phyloP scores from a whole-genome alignment of 805 yeast genomes.

The Debaryomyces castellii region DNA sequence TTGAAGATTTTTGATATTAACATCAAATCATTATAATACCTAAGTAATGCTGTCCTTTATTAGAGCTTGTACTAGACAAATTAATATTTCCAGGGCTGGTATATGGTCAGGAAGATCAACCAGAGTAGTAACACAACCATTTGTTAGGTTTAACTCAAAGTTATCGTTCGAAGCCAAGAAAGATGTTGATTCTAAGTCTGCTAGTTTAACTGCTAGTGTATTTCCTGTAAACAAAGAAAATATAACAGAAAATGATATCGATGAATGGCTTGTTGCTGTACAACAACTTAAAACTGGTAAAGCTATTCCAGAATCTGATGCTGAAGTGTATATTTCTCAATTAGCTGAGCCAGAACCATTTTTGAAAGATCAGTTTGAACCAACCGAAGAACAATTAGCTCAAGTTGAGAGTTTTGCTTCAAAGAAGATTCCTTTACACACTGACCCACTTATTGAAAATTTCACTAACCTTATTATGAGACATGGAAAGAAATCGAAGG shows the following conservation, averaged over 20 bases:
- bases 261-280: conserved; percentile 48
- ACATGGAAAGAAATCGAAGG: conserved; percentile 82
- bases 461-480: conserved; percentile 89
- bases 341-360: conserved; percentile 37
- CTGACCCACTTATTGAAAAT: conserved; percentile 72
- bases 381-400: conserved; percentile 62
- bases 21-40: background rate
- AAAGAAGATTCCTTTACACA: conserved; percentile 56
- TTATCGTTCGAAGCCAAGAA: background rate
- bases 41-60: conserved; percentile 5
- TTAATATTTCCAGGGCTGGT: conserved; percentile 4
- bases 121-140: conserved; percentile 3
- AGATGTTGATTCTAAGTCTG: background rate
- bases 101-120: background rate
- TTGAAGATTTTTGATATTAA: background rate
- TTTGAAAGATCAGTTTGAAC: conserved; percentile 45
- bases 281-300: conserved; percentile 35
- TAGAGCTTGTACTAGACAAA: conserved; percentile 7
- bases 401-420: conserved; percentile 52
- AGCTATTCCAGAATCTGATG: conserved; percentile 28
- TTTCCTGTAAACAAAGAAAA: conserved; percentile 37
- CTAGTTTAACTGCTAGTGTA: conserved; percentile 32
- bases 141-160: conserved; percentile 12
- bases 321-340: conserved; percentile 40
- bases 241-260: conserved; percentile 40